Evolutionary conservation across 2,329 filamentous ascomycete genomes (phyloP), one percentile per base, ranked within the genome.

Genomic region (Delphinella strobiligena): DNA sequence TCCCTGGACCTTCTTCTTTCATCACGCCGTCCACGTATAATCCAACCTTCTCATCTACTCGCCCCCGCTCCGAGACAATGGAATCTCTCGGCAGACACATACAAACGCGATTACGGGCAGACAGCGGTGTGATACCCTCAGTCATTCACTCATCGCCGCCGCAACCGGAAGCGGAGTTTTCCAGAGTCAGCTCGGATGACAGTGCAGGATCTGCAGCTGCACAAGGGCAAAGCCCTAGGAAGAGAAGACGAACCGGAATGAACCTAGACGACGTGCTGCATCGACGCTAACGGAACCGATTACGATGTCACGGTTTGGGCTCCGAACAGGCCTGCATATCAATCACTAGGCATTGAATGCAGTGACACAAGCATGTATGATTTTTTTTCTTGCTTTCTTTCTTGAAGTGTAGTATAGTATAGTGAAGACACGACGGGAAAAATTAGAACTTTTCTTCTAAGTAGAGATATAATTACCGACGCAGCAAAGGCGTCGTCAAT

Each of bases 1-100:
- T 43, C 41, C 29, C 38, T 18, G 8, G 41, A 37, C 42, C 32
- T 30, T 29, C 19, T 24, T 36, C 19, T 2, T 31, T 29, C 41
- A 41, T n/a, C 33, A 37, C 31, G 29, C 44, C 8, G 14, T 38
- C 4, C 34, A 40, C 9, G n/a, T 36, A 1, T 41, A 46, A 18
- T 45, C 51, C 8, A 27, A 12, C 12, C 39, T 45, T 12, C 51
- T 49, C 45, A 49, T 46, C 10, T 45, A 49, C 16, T 11, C 47
- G 50, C 29, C 50, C 51, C 15, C 49, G 51, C 10, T 47, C 48
- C 8, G 51, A 49, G 11, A 47, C 50, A 16, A 27, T 41, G 27
- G 39, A 41, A 17, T 41, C 39, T 2, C 12, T 41, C 9, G 34
- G 39, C 12, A 16, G 39, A 29, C 39, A 41, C 19, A 30, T 41